Evolutionary conservation across 2,329 filamentous ascomycete species (phyloP).

Genomic region (Myriangium duriaei): DNA sequence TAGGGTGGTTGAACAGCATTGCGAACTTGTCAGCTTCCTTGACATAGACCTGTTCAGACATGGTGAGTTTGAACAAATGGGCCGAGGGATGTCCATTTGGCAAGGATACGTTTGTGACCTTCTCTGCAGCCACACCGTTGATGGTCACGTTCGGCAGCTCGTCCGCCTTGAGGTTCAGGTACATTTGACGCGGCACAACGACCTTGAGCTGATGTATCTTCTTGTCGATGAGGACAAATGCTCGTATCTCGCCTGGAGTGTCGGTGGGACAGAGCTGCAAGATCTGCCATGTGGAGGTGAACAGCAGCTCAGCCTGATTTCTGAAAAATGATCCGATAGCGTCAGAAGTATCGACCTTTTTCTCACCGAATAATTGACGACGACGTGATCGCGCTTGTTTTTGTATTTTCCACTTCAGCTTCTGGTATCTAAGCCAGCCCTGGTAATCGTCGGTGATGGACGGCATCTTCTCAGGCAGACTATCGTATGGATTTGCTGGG

Average conservation of each 20-base stretch:
- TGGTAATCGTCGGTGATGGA: constrained; percentile 74
- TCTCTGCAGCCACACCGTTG: constrained; percentile 75
- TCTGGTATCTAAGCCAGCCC: constrained; percentile 85
- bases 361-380: constrained; percentile 86
- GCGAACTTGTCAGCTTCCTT: constrained; percentile 73
- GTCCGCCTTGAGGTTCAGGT: constrained; percentile 78
- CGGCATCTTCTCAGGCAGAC: constrained; percentile 73
- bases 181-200: constrained; percentile 78
- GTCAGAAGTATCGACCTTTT: constrained; percentile 48
- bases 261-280: constrained; percentile 76
- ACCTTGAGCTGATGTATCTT: constrained; percentile 83
- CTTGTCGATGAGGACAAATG: constrained; percentile 83
- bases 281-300: constrained; percentile 89
- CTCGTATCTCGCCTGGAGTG: constrained; percentile 71
- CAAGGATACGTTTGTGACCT: constrained; percentile 82
- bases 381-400: constrained; percentile 76
- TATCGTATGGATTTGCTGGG: constrained; percentile 64
- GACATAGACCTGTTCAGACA: constrained; percentile 79
- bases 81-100: constrained; percentile 91
- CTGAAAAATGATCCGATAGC: constrained; percentile 64
- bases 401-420: constrained; percentile 98
- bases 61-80: constrained; percentile 86
- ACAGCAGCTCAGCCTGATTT: constrained; percentile 81
- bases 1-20: constrained; percentile 76
- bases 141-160: constrained; percentile 83